These are phyloP conservation scores for Lepidium sativum DNA, from an alignment of 345 rosid genomes.

Conservation along the genomic window DNA sequence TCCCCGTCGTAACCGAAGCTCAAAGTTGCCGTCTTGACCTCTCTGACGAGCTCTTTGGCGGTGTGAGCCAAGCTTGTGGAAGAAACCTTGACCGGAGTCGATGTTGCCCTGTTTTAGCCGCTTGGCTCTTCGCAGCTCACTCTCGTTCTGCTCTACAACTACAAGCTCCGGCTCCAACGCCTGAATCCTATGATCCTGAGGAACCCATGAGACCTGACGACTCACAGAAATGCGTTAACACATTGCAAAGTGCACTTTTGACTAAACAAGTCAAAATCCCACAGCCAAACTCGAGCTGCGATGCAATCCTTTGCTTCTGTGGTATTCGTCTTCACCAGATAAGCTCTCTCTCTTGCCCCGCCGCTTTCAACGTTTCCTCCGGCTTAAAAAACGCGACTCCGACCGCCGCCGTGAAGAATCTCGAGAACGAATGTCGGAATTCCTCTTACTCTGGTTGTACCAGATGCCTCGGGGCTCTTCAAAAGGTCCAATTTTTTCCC, in stretches of 20 bases:
- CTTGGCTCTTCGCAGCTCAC: conserved; percentile 98
- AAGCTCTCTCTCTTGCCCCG: conserved; percentile 88
- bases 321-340: conserved; percentile 96
- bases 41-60: conserved; percentile 94
- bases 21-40: conserved; percentile 81
- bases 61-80: conserved; percentile 84
- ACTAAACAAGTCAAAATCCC: conserved; percentile 72
- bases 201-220: conserved; percentile 92
- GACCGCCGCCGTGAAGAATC: conserved; percentile 72
- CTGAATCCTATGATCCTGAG: conserved; percentile 42
- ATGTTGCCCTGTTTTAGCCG: conserved; percentile 92
- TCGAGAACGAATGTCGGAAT: conserved; percentile 84
- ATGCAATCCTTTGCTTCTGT: conserved; percentile 80
- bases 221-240: conserved; percentile 92
- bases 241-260: conserved; percentile 67
- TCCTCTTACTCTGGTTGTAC: conserved; percentile 93
- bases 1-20: conserved; percentile 59
- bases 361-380: conserved; percentile 70
- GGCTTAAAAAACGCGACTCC: conserved; percentile 74
- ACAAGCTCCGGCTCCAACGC: conserved; percentile 46
- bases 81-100: conserved; percentile 82
- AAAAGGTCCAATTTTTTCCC: conserved; percentile 45
- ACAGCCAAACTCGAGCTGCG: conserved; percentile 82
- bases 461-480: conserved; percentile 88
- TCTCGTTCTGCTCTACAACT: conserved; percentile 79